Conservation (phyloP, 371 early-diverging fungal genomes). For the Coemansia sp. region DNA sequence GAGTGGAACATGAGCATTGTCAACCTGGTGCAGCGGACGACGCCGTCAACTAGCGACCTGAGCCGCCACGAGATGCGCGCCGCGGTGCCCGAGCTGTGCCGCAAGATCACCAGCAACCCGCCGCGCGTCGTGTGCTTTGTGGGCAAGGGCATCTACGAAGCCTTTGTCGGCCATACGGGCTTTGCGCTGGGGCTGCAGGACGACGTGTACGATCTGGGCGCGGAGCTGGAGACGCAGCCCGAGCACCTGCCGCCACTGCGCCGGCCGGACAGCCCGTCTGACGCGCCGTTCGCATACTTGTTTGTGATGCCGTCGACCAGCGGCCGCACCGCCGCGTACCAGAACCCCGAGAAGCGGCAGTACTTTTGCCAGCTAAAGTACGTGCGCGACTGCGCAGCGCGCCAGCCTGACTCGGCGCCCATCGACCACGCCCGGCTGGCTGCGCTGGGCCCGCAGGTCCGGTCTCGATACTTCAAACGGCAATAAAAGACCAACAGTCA, state of each 20-base stretch:
- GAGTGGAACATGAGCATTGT: conserved; percentile 65
- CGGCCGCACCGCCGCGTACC: conserved; percentile 65
- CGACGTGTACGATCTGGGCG: conserved; percentile 18
- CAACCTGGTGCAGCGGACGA: conserved; percentile 65
- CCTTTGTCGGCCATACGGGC: conserved; percentile 50
- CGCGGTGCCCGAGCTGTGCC: conserved; percentile 61
- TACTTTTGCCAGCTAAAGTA: conserved; percentile 52
- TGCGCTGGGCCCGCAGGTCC: conserved; percentile 9
- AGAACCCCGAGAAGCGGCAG: conserved; percentile 58
- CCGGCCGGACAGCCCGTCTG: background rate
- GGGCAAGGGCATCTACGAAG: conserved; percentile 70
- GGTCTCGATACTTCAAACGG: conserved; percentile 28
- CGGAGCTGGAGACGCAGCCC: background rate
- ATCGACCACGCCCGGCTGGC: conserved; percentile 13
- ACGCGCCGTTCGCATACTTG: conserved; percentile 48
- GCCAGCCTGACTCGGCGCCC: background rate
- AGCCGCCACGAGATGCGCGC: conserved; percentile 59
- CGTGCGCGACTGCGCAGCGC: conserved; percentile 29
- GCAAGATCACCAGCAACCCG: conserved; percentile 60
- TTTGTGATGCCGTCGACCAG: conserved; percentile 78
- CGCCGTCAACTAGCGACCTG: conserved; percentile 60
- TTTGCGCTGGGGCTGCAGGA: conserved; percentile 50
- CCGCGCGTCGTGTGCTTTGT: conserved; percentile 73
- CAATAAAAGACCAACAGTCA: background rate
- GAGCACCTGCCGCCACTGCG: conserved; percentile 5